Conservation (phyloP, 2,329 filamentous ascomycete species). For the Aspergillus sp. region DNA sequence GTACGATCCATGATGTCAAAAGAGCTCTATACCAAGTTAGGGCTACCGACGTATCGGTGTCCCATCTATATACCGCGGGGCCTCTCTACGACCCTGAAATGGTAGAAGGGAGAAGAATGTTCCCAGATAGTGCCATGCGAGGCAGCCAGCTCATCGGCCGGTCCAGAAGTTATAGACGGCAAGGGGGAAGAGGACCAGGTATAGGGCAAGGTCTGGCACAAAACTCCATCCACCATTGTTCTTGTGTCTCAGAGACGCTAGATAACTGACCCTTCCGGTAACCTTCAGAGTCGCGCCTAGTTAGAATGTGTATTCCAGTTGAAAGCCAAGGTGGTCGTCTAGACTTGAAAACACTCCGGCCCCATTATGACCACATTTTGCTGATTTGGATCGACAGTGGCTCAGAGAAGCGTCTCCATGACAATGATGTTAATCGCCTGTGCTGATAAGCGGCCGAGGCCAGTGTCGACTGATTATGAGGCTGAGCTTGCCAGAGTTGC, state of each 20-base stretch:
- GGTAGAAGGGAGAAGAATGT: constrained; percentile 13
- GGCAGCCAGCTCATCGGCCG: constrained; percentile 40
- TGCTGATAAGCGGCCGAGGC: neutral
- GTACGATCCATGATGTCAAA: too few relatives aligned
- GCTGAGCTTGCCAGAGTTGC: neutral
- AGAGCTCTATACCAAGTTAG: too few relatives aligned
- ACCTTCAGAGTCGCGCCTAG: too few relatives aligned
- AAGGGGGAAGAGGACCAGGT: constrained; percentile 37
- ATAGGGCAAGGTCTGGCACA: constrained; percentile 30
- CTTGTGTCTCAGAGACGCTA: neutral
- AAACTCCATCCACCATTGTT: constrained; percentile 13
- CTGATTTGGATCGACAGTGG: neutral
- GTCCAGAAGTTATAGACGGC: constrained; percentile 37
- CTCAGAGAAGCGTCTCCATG: neutral
- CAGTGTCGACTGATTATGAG: neutral
- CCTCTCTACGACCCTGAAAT: neutral
- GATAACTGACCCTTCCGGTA: too few relatives aligned
- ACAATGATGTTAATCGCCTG: neutral
- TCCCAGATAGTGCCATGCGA: constrained; percentile 47
- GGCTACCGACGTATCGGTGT: constrained; percentile 5
- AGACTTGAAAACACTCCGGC: too few relatives aligned
- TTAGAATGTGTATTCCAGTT: too few relatives aligned
- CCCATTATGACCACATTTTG: too few relatives aligned
- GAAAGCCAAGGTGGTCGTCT: too few relatives aligned
- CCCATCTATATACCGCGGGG: constrained; percentile 3